Percentiles rank a stretch among this genome's conserved stretches.
Evolutionary conservation across 768 basidiomycete species (phyloP).

Genomic region (Suillus weaverae): DNA sequence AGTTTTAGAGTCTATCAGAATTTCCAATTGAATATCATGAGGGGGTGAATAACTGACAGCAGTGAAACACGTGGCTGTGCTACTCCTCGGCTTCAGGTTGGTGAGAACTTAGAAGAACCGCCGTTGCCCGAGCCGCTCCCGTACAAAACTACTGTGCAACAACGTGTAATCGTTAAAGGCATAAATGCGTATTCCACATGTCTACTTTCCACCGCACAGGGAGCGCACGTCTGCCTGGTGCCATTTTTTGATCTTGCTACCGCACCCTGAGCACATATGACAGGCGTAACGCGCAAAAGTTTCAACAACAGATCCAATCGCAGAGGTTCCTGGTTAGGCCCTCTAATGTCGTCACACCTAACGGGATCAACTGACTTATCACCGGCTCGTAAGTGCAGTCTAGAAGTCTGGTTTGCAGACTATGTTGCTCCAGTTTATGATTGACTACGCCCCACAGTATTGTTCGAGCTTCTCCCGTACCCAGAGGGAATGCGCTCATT

Average conservation of each 20-base stretch:
- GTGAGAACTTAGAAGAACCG: neutral
- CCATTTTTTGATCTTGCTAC: slow-evolving; percentile 1
- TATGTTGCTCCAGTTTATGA: neutral
- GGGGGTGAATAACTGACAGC: neutral
- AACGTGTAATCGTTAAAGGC: slow-evolving; percentile 8
- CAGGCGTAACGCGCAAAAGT: slow-evolving; percentile 4
- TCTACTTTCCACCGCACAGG: neutral
- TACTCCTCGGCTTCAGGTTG: slow-evolving; percentile 6
- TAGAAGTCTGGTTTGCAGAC: neutral
- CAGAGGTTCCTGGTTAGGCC: neutral
- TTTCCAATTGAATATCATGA: neutral
- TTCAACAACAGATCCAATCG: slow-evolving; percentile 5
- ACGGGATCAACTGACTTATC: neutral
- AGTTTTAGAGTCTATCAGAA: neutral
- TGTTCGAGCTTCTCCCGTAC: neutral
- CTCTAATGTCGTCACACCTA: neutral
- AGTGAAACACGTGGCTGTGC: slow-evolving; percentile 7
- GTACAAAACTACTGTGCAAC: slow-evolving; percentile 5
- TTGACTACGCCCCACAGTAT: slow-evolving; percentile 3
- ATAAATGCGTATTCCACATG: slow-evolving; percentile 33
- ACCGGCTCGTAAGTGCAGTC: neutral
- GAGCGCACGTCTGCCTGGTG: slow-evolving; percentile 7
- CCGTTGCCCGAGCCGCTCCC: neutral
- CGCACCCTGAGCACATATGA: slow-evolving; percentile 1
- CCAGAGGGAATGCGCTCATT: neutral